Base-by-base conservation (phyloP, 495 filamentous ascomycete genomes). In the Penicillium egyptiacum region DNA sequence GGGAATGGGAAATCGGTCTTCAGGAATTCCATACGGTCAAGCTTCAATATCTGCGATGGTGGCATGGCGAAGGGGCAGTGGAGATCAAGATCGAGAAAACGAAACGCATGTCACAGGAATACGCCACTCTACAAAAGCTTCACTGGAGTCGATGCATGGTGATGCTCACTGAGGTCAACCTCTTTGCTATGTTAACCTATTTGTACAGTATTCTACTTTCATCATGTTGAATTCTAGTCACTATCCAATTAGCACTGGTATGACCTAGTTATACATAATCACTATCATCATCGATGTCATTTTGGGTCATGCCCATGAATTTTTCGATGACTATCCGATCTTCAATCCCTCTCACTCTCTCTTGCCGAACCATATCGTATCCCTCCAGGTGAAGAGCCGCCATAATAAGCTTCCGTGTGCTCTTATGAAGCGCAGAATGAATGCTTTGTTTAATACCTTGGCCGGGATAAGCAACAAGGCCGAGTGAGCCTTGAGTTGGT, bases 21-120 rank as follows among this genome's bases (percentile, higher is more conserved):
- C 84, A 88, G 30, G 87, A 92, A 22, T 78, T 83, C 12, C 79
- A 88, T 62, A 80, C 78, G 0, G 81, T 82, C n/a, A 75, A 82
- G 64, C 64, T 88, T 19, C 94, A 95, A 70, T 79, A 83, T 46
- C 75, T 98, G 26, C 81, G 80, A 60, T 98, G 94, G 94, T 96
- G 90, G 90, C 91, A 98, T 72, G 85, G 81, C 5, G 85, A 85
- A 42, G 95, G 93, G 0, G 81, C 90, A 56, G 92, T 97, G 72
- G 82, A 77, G 19, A 79, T 98, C 60, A 90, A 81, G 59, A 79
- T 97, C 19, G 85, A 82, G 52, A 95, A 94, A 0, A 75, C 91
- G 17, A 83, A 86, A 68, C 79, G 81, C 53, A 84, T 82, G 64
- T 73, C 77, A 20, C 78, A 77, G 17, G 79, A 77, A 17, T 28